Conservation (phyloP, 2,329 filamentous ascomycete species). For the Orbilia javanica region DNA sequence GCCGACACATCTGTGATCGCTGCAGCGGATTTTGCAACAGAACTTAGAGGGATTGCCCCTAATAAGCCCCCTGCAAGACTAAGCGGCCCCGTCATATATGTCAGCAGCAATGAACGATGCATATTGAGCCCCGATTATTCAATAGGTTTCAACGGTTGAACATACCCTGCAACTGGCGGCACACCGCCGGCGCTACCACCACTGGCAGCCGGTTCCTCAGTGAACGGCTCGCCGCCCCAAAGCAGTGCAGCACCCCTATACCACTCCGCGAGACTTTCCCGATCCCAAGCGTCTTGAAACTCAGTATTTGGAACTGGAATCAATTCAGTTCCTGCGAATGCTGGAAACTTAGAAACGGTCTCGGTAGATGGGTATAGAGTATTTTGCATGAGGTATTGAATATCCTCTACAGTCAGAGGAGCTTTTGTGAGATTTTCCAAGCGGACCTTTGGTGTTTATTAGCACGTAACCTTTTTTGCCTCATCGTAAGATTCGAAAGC, state of each 20-base stretch:
- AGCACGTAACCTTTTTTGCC: background rate
- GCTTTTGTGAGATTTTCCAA: conserved; percentile 12
- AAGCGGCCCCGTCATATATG: background rate
- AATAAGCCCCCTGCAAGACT: background rate
- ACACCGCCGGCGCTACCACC: background rate
- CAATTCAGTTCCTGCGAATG: conserved; percentile 24
- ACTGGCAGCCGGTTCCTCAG: background rate
- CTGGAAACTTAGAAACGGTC: background rate
- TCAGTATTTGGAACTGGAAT: conserved; percentile 26
- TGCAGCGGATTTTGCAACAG: conserved; percentile 22
- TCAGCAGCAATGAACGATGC: background rate
- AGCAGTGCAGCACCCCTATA: conserved; percentile 41
- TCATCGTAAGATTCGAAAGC: background rate
- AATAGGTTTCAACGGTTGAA: too few species aligned
- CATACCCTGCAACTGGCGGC: conserved; percentile 14
- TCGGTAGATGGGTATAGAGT: conserved; percentile 19
- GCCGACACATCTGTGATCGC: conserved; percentile 26
- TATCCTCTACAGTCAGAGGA: background rate
- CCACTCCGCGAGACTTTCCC: conserved; percentile 45
- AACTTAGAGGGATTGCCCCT: conserved; percentile 15
- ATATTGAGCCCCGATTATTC: too few species aligned
- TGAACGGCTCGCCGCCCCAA: conserved; percentile 21
- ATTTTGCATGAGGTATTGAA: conserved; percentile 26
- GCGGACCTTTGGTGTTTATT: conserved; percentile 12
- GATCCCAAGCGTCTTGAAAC: conserved; percentile 44